Evolutionary conservation across 345 rosid species (phyloP), one percentile per base, ranked within the genome.

Genomic region (Pugionium cornutum): DNA sequence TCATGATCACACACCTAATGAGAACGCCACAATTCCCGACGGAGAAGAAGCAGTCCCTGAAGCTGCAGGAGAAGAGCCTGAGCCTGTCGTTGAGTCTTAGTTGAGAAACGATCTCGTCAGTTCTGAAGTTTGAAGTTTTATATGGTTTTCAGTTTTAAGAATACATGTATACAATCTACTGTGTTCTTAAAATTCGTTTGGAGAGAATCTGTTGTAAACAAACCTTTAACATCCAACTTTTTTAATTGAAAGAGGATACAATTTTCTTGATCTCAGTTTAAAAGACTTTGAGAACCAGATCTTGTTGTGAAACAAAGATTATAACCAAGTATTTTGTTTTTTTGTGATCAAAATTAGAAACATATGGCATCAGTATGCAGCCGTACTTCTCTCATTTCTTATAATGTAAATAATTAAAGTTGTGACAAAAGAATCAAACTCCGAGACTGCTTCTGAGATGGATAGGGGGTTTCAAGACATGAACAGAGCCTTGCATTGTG

Each of bases 401-500:
- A 47, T 71, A 45, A 54, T 59, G 57, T 53, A 73, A 50, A 66
- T 45, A 66, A 53, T 53, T 46, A 61, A 67, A 67, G 67, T 46
- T 53, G 67, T 37, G 51, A 73, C 41, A 41, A 27, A 72, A 31
- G 37, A 58, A 31, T 35, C 60, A 72, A 47, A 65, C 55, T 50
- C 46, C 39, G 63, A 40, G 37, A 54, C 4, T 52, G 42, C 41
- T 64, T 30, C 18, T 43, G 55, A 51, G 57, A 52, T 43, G 9
- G 18, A 18, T 43, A 11, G 59, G 29, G n/a, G 59, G 51, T 34
- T 48, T 74, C 73, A 74, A 60, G 73, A 75, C 75, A 75, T 69
- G 54, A 75, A 68, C 61, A 69, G 74, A 75, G 67, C 66, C 53
- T 69, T 75, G 78, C 78, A 75, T 52, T 75, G 4, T 26, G 65